phyloP scores from a whole-genome alignment of 371 early-diverging fungal species.

The Mycotypha africana region DNA sequence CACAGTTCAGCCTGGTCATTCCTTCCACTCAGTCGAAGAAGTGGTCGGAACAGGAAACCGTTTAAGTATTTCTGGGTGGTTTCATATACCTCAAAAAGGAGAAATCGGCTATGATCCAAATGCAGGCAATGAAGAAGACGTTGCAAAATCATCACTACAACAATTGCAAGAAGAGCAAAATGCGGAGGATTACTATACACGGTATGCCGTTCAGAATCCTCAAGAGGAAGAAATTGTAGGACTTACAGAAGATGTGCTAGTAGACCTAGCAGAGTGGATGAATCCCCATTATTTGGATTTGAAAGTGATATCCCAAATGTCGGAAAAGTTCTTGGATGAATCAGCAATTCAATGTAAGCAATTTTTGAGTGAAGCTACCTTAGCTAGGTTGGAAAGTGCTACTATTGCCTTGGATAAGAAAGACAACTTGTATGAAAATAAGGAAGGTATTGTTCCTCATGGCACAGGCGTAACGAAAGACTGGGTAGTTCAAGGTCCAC shows the following conservation, averaged over 20 bases:
- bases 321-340: slow-evolving; percentile 60
- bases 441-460: slow-evolving; percentile 36
- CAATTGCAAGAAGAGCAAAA: slow-evolving; percentile 15
- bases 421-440: slow-evolving; percentile 7
- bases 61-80: slow-evolving; percentile 74
- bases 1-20: slow-evolving; percentile 71
- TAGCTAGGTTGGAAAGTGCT: slow-evolving; percentile 26
- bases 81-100: slow-evolving; percentile 63
- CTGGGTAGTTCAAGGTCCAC: slow-evolving; percentile 53
- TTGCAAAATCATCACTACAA: slow-evolving; percentile 45
- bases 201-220: slow-evolving; percentile 16
- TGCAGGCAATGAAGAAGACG: slow-evolving; percentile 19
- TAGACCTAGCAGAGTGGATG: slow-evolving; percentile 44
- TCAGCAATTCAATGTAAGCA: slow-evolving; percentile 61
- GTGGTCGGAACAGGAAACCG: slow-evolving; percentile 55
- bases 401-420: slow-evolving; percentile 27
- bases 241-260: slow-evolving; percentile 43
- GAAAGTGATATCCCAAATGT: slow-evolving; percentile 40
- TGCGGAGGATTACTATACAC: slow-evolving; percentile 2
- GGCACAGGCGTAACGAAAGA: slow-evolving; percentile 39
- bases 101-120: slow-evolving; percentile 50
- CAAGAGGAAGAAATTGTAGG: slow-evolving; percentile 17
- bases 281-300: slow-evolving; percentile 59
- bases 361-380: slow-evolving; percentile 47
- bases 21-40: slow-evolving; percentile 79